Evolutionary conservation across 2,329 filamentous ascomycete genomes (phyloP).

Genomic region (Pseudogymnoascus pannorum): DNA sequence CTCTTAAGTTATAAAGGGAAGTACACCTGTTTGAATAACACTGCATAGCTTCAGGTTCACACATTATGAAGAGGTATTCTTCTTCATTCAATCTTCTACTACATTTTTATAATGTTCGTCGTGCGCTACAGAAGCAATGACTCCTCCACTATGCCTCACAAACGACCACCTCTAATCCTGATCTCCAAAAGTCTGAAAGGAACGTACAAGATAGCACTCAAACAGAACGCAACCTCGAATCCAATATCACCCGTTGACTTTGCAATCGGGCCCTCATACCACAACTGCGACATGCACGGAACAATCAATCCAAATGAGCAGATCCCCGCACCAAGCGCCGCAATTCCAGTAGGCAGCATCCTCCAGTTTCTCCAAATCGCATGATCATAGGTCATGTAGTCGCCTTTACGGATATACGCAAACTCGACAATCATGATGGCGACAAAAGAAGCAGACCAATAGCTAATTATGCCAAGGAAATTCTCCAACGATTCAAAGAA

Average conservation of each 20-base stretch:
- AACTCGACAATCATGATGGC: conserved; percentile 30
- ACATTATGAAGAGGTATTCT: neutral
- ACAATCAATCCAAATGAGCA: conserved; percentile 42
- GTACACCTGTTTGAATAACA: neutral
- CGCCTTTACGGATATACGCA: conserved; percentile 27
- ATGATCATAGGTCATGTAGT: conserved; percentile 29
- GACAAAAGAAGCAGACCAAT: conserved; percentile 28
- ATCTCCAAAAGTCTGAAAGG: conserved; percentile 36
- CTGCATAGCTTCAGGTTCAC: neutral
- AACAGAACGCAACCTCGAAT: conserved; percentile 54
- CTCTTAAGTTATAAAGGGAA: neutral
- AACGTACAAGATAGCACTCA: conserved; percentile 38
- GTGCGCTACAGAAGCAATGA: neutral
- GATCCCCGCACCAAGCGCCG: conserved; percentile 32
- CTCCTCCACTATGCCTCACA: neutral
- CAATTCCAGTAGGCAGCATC: conserved; percentile 34
- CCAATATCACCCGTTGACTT: conserved; percentile 56
- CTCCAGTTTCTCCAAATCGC: conserved; percentile 31
- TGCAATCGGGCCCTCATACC: conserved; percentile 55
- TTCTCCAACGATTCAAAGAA: conserved; percentile 39
- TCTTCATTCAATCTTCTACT: neutral
- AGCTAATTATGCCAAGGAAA: conserved; percentile 27
- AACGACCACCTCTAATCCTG: conserved; percentile 20
- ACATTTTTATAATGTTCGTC: neutral
- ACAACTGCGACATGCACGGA: conserved; percentile 53